Evolutionary conservation across 768 basidiomycete genomes (phyloP).

Genomic region (Rickenella mellea): DNA sequence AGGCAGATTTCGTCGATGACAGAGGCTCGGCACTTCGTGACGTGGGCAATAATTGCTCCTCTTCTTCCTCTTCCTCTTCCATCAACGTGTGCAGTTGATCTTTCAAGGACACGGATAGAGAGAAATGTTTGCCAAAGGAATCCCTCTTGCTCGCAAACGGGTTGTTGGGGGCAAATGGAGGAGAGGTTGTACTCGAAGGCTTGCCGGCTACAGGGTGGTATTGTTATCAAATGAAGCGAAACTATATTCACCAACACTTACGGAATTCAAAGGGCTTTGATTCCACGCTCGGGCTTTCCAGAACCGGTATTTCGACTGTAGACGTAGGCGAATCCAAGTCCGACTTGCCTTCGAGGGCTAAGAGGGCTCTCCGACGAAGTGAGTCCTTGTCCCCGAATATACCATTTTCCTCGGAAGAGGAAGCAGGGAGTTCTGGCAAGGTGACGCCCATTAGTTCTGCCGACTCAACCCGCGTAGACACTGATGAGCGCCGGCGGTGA

Average conservation of each 20-base stretch:
- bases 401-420: slow-evolving; percentile 56
- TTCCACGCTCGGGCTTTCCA: slow-evolving; percentile 48
- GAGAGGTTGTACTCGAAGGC: slow-evolving; percentile 48
- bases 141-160: slow-evolving; percentile 60
- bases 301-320: slow-evolving; percentile 79
- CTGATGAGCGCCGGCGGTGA: slow-evolving; percentile 77
- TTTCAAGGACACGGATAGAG: slow-evolving; percentile 51
- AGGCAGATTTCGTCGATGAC: not conserved
- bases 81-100: slow-evolving; percentile 72
- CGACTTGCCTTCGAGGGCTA: slow-evolving; percentile 80
- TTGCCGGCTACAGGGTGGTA: slow-evolving; percentile 38
- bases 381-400: slow-evolving; percentile 69
- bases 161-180: slow-evolving; percentile 34
- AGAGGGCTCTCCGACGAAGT: slow-evolving; percentile 72
- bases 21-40: slow-evolving; percentile 14
- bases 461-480: slow-evolving; percentile 84
- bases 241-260: slow-evolving; percentile 26
- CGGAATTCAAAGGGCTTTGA: slow-evolving; percentile 56
- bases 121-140: slow-evolving; percentile 65
- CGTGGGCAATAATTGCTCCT: slow-evolving; percentile 32
- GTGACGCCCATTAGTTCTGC: slow-evolving; percentile 85
- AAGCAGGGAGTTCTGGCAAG: slow-evolving; percentile 54
- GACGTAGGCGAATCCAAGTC: slow-evolving; percentile 46
- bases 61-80: slow-evolving; percentile 85
- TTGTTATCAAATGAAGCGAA: slow-evolving; percentile 4